Evolutionary conservation across 768 basidiomycete genomes (phyloP).

Genomic region (Lactarius indigo): DNA sequence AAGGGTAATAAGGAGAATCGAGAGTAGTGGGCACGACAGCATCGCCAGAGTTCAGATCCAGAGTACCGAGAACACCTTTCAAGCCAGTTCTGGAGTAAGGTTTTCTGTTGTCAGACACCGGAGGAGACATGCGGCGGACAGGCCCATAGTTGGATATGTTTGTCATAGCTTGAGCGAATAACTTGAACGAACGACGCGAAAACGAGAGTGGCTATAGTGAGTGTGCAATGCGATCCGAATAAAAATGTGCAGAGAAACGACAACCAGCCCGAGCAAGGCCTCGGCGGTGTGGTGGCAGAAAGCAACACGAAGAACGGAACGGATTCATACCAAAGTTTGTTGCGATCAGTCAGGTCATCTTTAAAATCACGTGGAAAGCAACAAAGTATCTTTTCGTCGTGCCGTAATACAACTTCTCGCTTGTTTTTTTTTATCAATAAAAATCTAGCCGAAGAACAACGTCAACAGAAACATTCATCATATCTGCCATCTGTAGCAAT

Average conservation of each 20-base stretch:
- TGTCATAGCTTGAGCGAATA: slow-evolving; percentile 18
- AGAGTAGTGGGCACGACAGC: slow-evolving; percentile 5
- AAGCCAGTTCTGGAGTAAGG: slow-evolving; percentile 21
- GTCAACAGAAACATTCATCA: neutral
- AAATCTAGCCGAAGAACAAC: slow-evolving; percentile 8
- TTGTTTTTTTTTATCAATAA: slow-evolving; percentile 18
- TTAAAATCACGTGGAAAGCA: slow-evolving; percentile 13
- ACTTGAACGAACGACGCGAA: slow-evolving; percentile 15
- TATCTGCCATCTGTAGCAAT: neutral
- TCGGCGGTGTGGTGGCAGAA: slow-evolving; percentile 17
- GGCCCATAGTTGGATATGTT: slow-evolving; percentile 20
- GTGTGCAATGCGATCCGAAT: slow-evolving; percentile 13
- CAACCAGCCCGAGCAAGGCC: slow-evolving; percentile 7
- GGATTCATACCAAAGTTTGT: slow-evolving; percentile 16
- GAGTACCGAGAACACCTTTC: slow-evolving; percentile 21
- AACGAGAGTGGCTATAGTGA: slow-evolving; percentile 13
- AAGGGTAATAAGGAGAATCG: slow-evolving; percentile 20
- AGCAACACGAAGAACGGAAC: slow-evolving; percentile 17
- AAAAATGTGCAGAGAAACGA: slow-evolving; percentile 9
- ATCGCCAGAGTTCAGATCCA: slow-evolving; percentile 23
- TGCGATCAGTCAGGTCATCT: neutral
- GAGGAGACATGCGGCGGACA: slow-evolving; percentile 19
- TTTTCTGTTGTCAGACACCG: slow-evolving; percentile 18
- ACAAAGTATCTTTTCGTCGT: neutral
- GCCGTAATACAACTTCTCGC: slow-evolving; percentile 6